phyloP scores from a whole-genome alignment of 352 stramenopile species.

The Phytophthora pisi region DNA sequence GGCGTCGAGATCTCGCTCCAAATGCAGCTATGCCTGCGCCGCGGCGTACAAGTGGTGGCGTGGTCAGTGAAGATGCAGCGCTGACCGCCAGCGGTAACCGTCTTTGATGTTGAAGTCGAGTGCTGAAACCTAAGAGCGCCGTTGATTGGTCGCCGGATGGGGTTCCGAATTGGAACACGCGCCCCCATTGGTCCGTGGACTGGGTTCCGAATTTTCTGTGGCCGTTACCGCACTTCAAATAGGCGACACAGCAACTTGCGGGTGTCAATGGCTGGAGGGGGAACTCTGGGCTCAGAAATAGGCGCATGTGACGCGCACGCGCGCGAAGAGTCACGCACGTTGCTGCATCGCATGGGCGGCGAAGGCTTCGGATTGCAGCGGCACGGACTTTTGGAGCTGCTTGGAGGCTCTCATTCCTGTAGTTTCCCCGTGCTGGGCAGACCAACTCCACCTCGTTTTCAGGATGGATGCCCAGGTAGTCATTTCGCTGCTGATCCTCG shows the following conservation, averaged over 20 bases:
- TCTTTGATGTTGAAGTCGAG: constrained; percentile 25
- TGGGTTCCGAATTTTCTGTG: constrained; percentile 28
- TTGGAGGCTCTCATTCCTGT: constrained; percentile 28
- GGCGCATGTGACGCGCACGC: constrained; percentile 10
- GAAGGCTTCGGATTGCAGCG: neutral
- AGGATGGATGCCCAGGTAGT: constrained; percentile 49
- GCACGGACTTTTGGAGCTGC: constrained; percentile 6
- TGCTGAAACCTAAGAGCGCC: constrained; percentile 16
- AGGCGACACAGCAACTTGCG: constrained; percentile 9
- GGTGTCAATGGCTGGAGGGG: constrained; percentile 1
- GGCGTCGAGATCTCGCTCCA: constrained; percentile 1
- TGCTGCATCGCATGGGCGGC: constrained; percentile 28
- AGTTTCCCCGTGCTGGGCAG: constrained; percentile 14
- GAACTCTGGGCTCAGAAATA: constrained; percentile 22
- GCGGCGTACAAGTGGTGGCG: neutral
- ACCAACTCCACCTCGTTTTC: neutral
- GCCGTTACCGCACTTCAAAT: constrained; percentile 18
- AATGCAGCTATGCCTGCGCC: neutral
- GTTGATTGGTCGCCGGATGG: constrained; percentile 13
- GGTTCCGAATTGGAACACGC: constrained; percentile 29
- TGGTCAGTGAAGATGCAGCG: constrained; percentile 1
- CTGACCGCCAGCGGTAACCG: constrained; percentile 8
- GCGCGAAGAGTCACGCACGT: constrained; percentile 11
- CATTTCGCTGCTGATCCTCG: constrained; percentile 64
- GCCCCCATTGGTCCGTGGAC: constrained; percentile 11